Conservation (phyloP, 2,329 filamentous ascomycete species). For the Microcyclospora tardicrescens region DNA sequence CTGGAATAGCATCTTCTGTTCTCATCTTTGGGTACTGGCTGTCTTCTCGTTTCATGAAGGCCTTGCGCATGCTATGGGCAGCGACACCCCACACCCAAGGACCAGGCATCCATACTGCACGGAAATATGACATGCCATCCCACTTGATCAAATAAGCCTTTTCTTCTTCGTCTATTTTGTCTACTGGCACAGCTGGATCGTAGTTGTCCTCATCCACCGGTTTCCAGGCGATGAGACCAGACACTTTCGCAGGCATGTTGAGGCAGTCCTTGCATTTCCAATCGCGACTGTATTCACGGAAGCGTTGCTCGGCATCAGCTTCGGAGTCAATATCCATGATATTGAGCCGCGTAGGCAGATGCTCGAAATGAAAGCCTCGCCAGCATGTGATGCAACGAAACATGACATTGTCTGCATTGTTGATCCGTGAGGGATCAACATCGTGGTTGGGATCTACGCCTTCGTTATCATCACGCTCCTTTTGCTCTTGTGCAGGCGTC, state of each 20-base stretch:
- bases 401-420: slow-evolving; percentile 63
- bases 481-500: slow-evolving; percentile 69
- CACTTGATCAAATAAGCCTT: slow-evolving; percentile 91
- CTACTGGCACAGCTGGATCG: slow-evolving; percentile 37
- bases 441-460: slow-evolving; percentile 63
- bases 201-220: slow-evolving; percentile 49
- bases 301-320: slow-evolving; percentile 46
- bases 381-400: slow-evolving; percentile 72
- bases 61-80: slow-evolving; percentile 49
- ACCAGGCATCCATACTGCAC: slow-evolving; percentile 76
- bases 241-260: slow-evolving; percentile 52
- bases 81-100: slow-evolving; percentile 73
- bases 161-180: slow-evolving; percentile 55
- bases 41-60: slow-evolving; percentile 61
- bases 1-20: slow-evolving; percentile 67
- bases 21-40: slow-evolving; percentile 54
- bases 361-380: slow-evolving; percentile 70
- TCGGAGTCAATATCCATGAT: slow-evolving; percentile 33
- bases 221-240: slow-evolving; percentile 78
- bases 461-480: slow-evolving; percentile 62
- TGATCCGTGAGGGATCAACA: slow-evolving; percentile 51
- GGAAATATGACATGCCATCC: slow-evolving; percentile 66
- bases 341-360: slow-evolving; percentile 48
- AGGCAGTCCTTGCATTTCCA: slow-evolving; percentile 75
- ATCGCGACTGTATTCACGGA: slow-evolving; percentile 57